phyloP scores from a whole-genome alignment of 768 basidiomycete species.

The Crepidotus variabilis region DNA sequence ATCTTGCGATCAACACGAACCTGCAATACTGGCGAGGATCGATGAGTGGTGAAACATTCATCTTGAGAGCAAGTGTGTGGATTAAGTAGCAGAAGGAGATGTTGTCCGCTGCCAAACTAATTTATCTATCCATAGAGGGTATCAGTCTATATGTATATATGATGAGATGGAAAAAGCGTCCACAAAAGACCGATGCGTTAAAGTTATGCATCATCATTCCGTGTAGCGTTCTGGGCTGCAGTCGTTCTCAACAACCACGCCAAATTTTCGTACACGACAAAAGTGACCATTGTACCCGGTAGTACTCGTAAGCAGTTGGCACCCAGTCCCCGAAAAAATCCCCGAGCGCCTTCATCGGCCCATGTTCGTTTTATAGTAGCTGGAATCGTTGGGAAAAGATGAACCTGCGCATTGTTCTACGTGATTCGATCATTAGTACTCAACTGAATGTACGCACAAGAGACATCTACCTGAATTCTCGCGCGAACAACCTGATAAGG shows the following conservation, averaged over 20 bases:
- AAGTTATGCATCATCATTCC: not conserved
- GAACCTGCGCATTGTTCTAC: slow-evolving; percentile 63
- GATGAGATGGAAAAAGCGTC: slow-evolving; percentile 12
- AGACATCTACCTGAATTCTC: slow-evolving; percentile 72
- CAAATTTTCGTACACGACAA: slow-evolving; percentile 94
- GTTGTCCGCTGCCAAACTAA: too few relatives aligned
- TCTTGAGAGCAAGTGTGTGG: too few relatives aligned
- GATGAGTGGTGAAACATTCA: too few relatives aligned
- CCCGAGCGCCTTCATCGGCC: slow-evolving; percentile 71
- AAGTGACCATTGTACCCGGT: slow-evolving; percentile 96
- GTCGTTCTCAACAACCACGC: slow-evolving; percentile 75
- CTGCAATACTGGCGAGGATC: too few relatives aligned
- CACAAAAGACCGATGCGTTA: not conserved
- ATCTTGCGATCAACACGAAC: not conserved
- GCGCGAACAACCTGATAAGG: slow-evolving; percentile 98
- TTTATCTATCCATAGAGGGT: not conserved
- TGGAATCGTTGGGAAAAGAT: slow-evolving; percentile 80
- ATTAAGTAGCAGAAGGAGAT: too few relatives aligned
- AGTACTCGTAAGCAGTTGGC: slow-evolving; percentile 93
- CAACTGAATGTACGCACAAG: not conserved
- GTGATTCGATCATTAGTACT: not conserved
- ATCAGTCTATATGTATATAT: not conserved
- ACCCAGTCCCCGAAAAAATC: slow-evolving; percentile 93
- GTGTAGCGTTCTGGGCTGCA: slow-evolving; percentile 49
- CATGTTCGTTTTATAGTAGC: slow-evolving; percentile 79